Percentiles rank a stretch among this genome's conserved stretches.
These are phyloP conservation scores for Fraxinus xanthoxyloides DNA, from an alignment of 305 asterid genomes.

Conservation along the genomic window DNA sequence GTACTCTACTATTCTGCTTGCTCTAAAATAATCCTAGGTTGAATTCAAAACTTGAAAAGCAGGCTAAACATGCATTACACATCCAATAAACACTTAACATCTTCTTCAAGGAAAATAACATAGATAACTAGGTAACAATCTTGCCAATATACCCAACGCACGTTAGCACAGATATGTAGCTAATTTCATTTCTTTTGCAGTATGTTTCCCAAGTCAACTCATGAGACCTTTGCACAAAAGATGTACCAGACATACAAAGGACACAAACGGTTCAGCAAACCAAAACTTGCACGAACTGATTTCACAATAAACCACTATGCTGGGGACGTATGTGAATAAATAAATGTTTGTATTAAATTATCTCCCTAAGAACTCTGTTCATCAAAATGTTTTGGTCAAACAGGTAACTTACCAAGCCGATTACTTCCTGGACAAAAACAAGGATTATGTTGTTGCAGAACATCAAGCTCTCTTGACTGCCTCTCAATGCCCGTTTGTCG, in stretches of 20 bases:
- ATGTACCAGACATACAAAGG: slow-evolving; percentile 91
- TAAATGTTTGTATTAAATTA: slow-evolving; percentile 18
- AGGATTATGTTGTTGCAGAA: slow-evolving; percentile 94
- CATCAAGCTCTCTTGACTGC: slow-evolving; percentile 85
- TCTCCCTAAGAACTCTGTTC: slow-evolving; percentile 21
- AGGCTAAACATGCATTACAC: not conserved
- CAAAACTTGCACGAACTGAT: slow-evolving; percentile 86
- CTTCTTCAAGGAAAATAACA: slow-evolving; percentile 16
- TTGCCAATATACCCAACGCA: not conserved
- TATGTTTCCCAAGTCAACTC: slow-evolving; percentile 98
- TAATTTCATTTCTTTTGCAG: slow-evolving; percentile 50
- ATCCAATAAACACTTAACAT: not conserved
- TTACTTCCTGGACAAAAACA: slow-evolving; percentile 90
- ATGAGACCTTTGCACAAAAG: slow-evolving; percentile 94
- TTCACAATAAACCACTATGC: slow-evolving; percentile 95
- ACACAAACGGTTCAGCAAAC: slow-evolving; percentile 94
- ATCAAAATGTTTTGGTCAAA: slow-evolving; percentile 25
- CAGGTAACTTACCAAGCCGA: slow-evolving; percentile 96
- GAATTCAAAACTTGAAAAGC: slow-evolving; percentile 14
- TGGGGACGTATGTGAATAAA: slow-evolving; percentile 70
- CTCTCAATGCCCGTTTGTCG: slow-evolving; percentile 73
- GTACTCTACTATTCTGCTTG: slow-evolving; percentile 45
- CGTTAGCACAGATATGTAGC: slow-evolving; percentile 10
- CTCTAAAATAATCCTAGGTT: slow-evolving; percentile 6
- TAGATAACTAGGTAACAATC: not conserved